Conservation (phyloP, 371 early-diverging fungal species). For the Funneliformis caledonium region DNA sequence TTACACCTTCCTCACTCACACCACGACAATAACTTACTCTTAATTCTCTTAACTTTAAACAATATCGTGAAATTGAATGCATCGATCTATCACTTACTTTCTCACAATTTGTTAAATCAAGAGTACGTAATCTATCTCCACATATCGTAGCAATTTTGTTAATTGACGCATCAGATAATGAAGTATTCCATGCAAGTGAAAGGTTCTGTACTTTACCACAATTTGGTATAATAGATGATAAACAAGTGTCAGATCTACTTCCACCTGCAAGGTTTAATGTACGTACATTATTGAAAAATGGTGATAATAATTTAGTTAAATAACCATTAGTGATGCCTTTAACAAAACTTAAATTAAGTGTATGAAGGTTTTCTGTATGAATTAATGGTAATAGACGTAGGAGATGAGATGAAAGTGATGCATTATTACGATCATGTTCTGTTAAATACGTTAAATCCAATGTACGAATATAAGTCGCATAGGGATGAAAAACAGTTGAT, state of each 20-base stretch:
- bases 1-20: slow-evolving; percentile 38
- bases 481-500: slow-evolving; percentile 29
- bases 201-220: slow-evolving; percentile 37
- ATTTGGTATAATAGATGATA: slow-evolving; percentile 41
- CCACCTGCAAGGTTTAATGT: slow-evolving; percentile 44
- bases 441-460: slow-evolving; percentile 42
- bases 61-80: slow-evolving; percentile 38
- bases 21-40: slow-evolving; percentile 43
- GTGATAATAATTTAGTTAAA: slow-evolving; percentile 40
- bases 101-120: slow-evolving; percentile 61
- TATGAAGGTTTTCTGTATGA: slow-evolving; percentile 26
- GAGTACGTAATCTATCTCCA: slow-evolving; percentile 45
- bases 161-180: slow-evolving; percentile 42
- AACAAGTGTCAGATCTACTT: slow-evolving; percentile 41
- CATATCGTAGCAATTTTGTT: slow-evolving; percentile 51
- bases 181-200: slow-evolving; percentile 43
- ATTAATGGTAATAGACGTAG: slow-evolving; percentile 38
- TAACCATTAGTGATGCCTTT: slow-evolving; percentile 44
- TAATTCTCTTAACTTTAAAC: slow-evolving; percentile 39
- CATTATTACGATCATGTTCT: slow-evolving; percentile 41
- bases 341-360: slow-evolving; percentile 43
- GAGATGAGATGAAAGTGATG: slow-evolving; percentile 38
- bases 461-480: slow-evolving; percentile 25
- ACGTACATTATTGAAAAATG: slow-evolving; percentile 33
- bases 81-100: slow-evolving; percentile 56